These are phyloP conservation scores for Metschnikowia bowlesiae DNA, from an alignment of 805 yeast species.

Conservation along the genomic window DNA sequence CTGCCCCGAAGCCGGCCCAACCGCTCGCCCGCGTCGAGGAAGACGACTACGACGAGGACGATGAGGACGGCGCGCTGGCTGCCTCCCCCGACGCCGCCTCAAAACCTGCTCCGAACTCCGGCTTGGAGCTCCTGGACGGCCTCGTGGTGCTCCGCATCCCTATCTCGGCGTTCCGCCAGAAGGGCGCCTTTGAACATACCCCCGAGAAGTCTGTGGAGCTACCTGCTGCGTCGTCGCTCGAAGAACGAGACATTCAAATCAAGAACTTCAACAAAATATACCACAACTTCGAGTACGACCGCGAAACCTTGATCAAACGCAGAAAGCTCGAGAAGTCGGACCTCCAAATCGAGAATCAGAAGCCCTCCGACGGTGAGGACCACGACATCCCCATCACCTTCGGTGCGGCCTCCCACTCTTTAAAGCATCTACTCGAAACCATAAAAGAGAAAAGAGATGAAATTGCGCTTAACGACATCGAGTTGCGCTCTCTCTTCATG, in stretches of 20 bases:
- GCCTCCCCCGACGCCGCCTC: too few species aligned
- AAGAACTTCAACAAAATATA: slow-evolving; percentile 68
- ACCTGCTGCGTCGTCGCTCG: slow-evolving; percentile 15
- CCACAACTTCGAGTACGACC: slow-evolving; percentile 72
- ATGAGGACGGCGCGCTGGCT: slow-evolving; percentile 9
- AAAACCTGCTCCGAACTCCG: slow-evolving; percentile 14
- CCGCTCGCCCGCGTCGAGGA: slow-evolving; percentile 4
- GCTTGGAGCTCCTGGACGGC: slow-evolving; percentile 22
- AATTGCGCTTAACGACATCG: slow-evolving; percentile 70
- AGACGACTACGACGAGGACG: slow-evolving; percentile 20
- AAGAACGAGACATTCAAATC: slow-evolving; percentile 45
- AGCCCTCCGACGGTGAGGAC: slow-evolving; percentile 10
- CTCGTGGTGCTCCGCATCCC: slow-evolving; percentile 34
- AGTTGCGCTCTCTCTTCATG: slow-evolving; percentile 76
- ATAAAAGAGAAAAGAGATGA: slow-evolving; percentile 80
- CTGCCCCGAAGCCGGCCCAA: background rate
- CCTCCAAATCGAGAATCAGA: slow-evolving; percentile 49
- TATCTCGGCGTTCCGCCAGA: slow-evolving; percentile 20
- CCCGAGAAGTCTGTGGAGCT: slow-evolving; percentile 10
- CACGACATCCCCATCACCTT: slow-evolving; percentile 28
- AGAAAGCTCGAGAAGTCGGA: slow-evolving; percentile 78
- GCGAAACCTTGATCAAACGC: slow-evolving; percentile 70
- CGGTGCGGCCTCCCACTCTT: slow-evolving; percentile 37
- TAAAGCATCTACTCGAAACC: slow-evolving; percentile 73
- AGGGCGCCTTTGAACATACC: slow-evolving; percentile 6